Evolutionary conservation across 495 filamentous ascomycete genomes (phyloP), one percentile per base, ranked within the genome.

Genomic region (Penicillium daleae): DNA sequence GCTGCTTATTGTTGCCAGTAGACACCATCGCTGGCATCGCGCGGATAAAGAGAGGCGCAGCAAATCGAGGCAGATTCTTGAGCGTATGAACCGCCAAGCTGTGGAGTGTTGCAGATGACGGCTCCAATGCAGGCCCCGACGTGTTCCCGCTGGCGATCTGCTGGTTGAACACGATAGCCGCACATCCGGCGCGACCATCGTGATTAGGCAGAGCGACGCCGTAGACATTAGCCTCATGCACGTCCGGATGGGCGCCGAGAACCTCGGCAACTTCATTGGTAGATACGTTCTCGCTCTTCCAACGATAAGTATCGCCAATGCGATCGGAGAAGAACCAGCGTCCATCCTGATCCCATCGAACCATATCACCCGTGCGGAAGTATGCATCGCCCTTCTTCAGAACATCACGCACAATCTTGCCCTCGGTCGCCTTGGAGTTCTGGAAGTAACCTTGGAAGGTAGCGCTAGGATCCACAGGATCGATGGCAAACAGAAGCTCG

Each of bases 211-310:
- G 73, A 26, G 85, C 70, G 0, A 97, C 91, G 26, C 93, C 93
- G 64, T 97, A 97, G 1, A 97, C 93, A 63, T 94, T 96, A 24
- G 90, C 88, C 74, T 97, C 93, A 26, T 83, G 70, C 15, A 97
- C 80, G 0, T 79, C 80, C 0, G 89, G 80, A 63, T 93, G 90
- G 1, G 75, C 68, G 3, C 91, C 89, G 0, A 97, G 68, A 0
- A 86, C 85, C 58, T 92, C 87, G 3, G 89, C 79, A 0, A 87
- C 87, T 55, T 92, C 87, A 24, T 85, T 84, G 6, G 96, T 93
- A 64, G 96, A 94, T 3, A 97, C 91, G 58, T 97, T 98, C 76
- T 98, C 94, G 48, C 86, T 87, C 80, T 96, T 97, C 94, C 94
- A 98, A 19, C 94, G 86, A 79, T 92, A 98, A 0, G 94, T 97